These are phyloP conservation scores for Fusarium sp. DNA, from an alignment of 2,329 filamentous ascomycete species.

Conservation along the genomic window DNA sequence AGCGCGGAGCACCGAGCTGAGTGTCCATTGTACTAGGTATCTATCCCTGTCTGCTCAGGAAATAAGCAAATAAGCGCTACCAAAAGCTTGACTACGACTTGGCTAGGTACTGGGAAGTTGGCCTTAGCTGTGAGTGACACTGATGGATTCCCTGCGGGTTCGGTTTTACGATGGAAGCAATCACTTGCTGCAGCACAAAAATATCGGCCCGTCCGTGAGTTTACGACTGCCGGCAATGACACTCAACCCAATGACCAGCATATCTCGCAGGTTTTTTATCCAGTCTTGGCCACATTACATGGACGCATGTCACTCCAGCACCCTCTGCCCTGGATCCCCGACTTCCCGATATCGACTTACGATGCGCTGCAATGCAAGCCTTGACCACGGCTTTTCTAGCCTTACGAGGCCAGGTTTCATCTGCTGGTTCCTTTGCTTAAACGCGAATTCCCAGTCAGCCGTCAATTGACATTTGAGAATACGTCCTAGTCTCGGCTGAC, in stretches of 20 bases:
- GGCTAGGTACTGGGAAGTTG: not conserved
- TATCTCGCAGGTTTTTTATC: not conserved
- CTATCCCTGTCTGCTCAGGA: not conserved
- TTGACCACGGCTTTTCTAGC: not conserved
- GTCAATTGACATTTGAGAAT: not conserved
- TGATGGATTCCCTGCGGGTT: not conserved
- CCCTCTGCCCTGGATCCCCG: not conserved
- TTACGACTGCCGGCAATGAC: not conserved
- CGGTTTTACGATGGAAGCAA: not conserved
- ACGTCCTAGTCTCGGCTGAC: not conserved
- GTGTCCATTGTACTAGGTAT: not conserved
- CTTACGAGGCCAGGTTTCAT: conserved; percentile 1
- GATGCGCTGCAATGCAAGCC: not conserved
- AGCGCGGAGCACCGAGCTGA: not conserved
- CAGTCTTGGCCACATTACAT: not conserved
- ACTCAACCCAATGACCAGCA: not conserved
- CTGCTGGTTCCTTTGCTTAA: not conserved
- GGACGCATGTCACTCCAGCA: not conserved
- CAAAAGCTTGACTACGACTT: conserved; percentile 3
- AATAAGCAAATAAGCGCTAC: conserved; percentile 25
- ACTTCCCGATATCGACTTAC: not conserved
- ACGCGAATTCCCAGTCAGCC: not conserved
- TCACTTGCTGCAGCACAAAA: not conserved
- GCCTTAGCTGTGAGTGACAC: not conserved
- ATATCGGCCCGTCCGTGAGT: conserved; percentile 3